Percentiles rank a stretch among this genome's conserved stretches.
These are phyloP conservation scores for Lantana camara DNA, from an alignment of 257 asterid species.

Conservation along the genomic window DNA sequence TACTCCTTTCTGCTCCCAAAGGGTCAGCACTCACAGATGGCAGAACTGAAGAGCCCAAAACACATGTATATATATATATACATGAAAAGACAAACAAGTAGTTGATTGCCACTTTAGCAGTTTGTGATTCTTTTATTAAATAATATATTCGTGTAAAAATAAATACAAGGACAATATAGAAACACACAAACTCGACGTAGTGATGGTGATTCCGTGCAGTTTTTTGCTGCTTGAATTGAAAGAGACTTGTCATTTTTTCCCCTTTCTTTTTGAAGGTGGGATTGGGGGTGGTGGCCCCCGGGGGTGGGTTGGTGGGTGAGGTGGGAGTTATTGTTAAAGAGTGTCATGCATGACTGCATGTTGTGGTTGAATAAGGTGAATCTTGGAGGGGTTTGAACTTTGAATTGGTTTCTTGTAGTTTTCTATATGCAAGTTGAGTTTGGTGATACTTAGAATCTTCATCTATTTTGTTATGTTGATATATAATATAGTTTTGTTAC, in stretches of 20 bases:
- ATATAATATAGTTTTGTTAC: not conserved
- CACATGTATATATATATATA: not conserved
- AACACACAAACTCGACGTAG: not conserved
- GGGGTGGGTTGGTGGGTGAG: no score
- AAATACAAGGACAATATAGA: not conserved
- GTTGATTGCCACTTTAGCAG: conserved; percentile 25
- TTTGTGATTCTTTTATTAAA: conserved; percentile 7
- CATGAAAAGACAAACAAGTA: conserved; percentile 26
- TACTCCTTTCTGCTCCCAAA: conserved; percentile 45
- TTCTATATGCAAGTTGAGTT: conserved; percentile 21
- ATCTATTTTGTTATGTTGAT: not conserved
- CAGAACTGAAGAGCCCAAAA: conserved; percentile 15
- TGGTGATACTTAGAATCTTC: conserved; percentile 31
- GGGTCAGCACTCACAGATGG: conserved; percentile 30
- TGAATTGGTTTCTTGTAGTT: not conserved
- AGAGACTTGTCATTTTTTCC: conserved; percentile 15
- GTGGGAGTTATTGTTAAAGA: no score
- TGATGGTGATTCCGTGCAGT: conserved; percentile 5
- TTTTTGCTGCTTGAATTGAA: conserved; percentile 12
- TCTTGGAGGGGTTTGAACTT: conserved; percentile 19
- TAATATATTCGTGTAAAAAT: not conserved
- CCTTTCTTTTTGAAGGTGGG: not conserved
- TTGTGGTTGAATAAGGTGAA: conserved; percentile 30
- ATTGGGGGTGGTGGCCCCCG: not conserved
- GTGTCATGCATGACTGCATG: conserved; percentile 10